These are phyloP conservation scores for Microcyclospora pomicola DNA, from an alignment of 2,329 filamentous ascomycete genomes.

Conservation along the genomic window DNA sequence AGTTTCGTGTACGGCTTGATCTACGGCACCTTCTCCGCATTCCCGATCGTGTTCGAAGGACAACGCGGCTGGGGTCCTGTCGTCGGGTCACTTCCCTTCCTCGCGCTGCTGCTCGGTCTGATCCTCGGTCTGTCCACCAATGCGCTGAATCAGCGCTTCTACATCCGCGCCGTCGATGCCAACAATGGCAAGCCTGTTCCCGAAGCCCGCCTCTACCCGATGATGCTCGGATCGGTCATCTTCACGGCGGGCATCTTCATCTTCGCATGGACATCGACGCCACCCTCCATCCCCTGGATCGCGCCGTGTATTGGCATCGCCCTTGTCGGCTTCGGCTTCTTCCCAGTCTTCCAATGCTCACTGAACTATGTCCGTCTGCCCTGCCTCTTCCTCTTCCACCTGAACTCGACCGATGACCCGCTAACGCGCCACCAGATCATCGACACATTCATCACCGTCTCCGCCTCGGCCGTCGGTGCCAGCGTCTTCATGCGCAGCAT, in stretches of 20 bases:
- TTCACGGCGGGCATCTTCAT: constrained; percentile 31
- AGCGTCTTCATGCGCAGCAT: constrained; percentile 1
- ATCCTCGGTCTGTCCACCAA: constrained; percentile 23
- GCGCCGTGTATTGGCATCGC: constrained; percentile 25
- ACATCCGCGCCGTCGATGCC: constrained; percentile 21
- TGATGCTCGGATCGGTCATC: constrained; percentile 27
- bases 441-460: constrained; percentile 4
- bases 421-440: constrained; percentile 8
- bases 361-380: constrained; percentile 25
- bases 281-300: constrained; percentile 24
- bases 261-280: constrained; percentile 27
- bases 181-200: constrained; percentile 17
- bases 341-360: constrained; percentile 30
- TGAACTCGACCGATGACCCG: background rate
- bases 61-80: constrained; percentile 28
- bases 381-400: background rate
- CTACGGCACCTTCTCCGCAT: constrained; percentile 30
- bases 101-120: constrained; percentile 30
- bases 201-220: constrained; percentile 25
- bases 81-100: constrained; percentile 29
- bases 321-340: constrained; percentile 30
- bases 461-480: background rate
- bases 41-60: constrained; percentile 30
- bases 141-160: constrained; percentile 31
- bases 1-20: constrained; percentile 24